These are phyloP conservation scores for Saturnispora sanitii DNA, from an alignment of 805 yeast species.

Conservation along the genomic window DNA sequence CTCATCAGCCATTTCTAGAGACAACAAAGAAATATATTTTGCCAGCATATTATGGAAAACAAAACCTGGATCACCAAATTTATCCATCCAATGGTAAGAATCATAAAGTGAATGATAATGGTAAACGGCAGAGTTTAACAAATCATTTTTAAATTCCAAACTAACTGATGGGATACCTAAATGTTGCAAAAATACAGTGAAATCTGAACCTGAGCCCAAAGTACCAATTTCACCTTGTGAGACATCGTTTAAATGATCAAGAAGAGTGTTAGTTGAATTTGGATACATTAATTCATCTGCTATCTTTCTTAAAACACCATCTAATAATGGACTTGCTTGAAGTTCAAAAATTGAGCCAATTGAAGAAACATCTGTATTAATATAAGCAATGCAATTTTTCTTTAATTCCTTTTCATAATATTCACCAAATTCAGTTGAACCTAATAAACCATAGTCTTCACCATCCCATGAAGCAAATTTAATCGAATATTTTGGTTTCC, in stretches of 20 bases:
- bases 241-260: slow-evolving; percentile 28
- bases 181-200: slow-evolving; percentile 49
- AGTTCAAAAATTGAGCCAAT: slow-evolving; percentile 44
- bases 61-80: slow-evolving; percentile 54
- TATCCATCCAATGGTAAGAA: slow-evolving; percentile 61
- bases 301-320: slow-evolving; percentile 34
- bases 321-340: slow-evolving; percentile 51
- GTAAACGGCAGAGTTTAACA: slow-evolving; percentile 46
- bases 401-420: slow-evolving; percentile 37
- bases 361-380: slow-evolving; percentile 60
- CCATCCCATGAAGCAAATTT: slow-evolving; percentile 76
- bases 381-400: slow-evolving; percentile 49
- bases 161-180: slow-evolving; percentile 54
- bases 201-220: slow-evolving; percentile 68
- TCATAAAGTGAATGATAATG: slow-evolving; percentile 74
- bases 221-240: slow-evolving; percentile 30
- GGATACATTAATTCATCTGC: slow-evolving; percentile 42
- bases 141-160: slow-evolving; percentile 38
- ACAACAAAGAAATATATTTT: slow-evolving; percentile 41
- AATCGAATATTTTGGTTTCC: slow-evolving; percentile 67
- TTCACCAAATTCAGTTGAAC: slow-evolving; percentile 74
- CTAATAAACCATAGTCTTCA: slow-evolving; percentile 61
- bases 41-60: slow-evolving; percentile 47
- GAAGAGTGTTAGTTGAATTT: slow-evolving; percentile 23
- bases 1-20: slow-evolving; percentile 39